phyloP scores from a whole-genome alignment of 768 basidiomycete species.

The Panaeolus papilionaceus region DNA sequence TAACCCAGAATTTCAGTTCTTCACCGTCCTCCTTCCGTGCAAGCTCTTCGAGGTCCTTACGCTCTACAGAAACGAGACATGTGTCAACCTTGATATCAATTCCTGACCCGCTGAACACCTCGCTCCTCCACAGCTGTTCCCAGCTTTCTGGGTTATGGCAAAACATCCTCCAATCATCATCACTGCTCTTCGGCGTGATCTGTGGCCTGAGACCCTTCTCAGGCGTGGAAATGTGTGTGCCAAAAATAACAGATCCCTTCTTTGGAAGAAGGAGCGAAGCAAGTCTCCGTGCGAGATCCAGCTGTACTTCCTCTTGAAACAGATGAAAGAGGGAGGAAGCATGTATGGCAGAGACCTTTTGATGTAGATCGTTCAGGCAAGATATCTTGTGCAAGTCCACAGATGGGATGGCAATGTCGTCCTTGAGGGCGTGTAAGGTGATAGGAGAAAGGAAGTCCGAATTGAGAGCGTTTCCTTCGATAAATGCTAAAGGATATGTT shows the following conservation, averaged over 20 bases:
- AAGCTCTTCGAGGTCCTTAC: background rate
- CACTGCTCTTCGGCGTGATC: background rate
- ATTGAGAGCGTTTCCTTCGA: slow-evolving; percentile 62
- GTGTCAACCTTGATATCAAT: slow-evolving; percentile 26
- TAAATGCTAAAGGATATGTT: slow-evolving; percentile 59
- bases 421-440: slow-evolving; percentile 11
- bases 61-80: slow-evolving; percentile 12
- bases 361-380: slow-evolving; percentile 39
- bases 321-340: slow-evolving; percentile 44
- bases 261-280: slow-evolving; percentile 39
- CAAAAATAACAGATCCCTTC: slow-evolving; percentile 42
- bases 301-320: slow-evolving; percentile 40
- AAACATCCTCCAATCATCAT: slow-evolving; percentile 34
- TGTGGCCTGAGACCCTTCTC: slow-evolving; percentile 35
- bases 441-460: slow-evolving; percentile 44
- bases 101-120: slow-evolving; percentile 34
- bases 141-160: slow-evolving; percentile 47
- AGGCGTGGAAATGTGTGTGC: slow-evolving; percentile 42
- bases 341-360: slow-evolving; percentile 54
- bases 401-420: slow-evolving; percentile 16
- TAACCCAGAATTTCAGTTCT: background rate
- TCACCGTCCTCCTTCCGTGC: background rate
- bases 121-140: slow-evolving; percentile 39
- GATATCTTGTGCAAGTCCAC: slow-evolving; percentile 24
- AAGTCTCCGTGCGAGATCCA: slow-evolving; percentile 35